Base-by-base conservation (phyloP, 352 stramenopile genomes). In the Globisporangium polare region DNA sequence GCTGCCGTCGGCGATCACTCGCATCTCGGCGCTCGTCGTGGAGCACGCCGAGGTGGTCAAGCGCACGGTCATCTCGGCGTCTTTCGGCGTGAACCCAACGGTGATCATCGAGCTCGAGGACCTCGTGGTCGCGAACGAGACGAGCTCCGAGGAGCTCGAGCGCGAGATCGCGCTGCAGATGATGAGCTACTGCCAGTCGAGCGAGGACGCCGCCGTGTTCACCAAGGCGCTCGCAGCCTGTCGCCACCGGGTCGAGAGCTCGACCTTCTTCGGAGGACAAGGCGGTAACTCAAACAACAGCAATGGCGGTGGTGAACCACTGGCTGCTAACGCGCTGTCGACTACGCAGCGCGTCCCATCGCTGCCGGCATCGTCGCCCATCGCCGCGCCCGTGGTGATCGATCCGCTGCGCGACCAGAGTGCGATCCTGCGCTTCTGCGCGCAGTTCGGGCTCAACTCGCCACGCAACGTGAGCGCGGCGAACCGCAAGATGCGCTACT, bases 51-150 rank as follows among this genome's bases (percentile, higher is more conserved):
- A 80, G 8, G 62, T 83, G 10, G 31, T 86, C 51, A 74, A 74
- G 58, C 74, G 77, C 6, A 70, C 77, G 5, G 69, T 82, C 26
- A 70, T 78, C 42, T 59, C 77, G 15, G 64, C 64, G 18, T 80
- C 72, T 13, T 86, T 86, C 55, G 77, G 70, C 1, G 67, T 74
- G 22, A 71, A 63, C 26, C 74, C 75, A 13, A 74, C 77, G 0
- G 65, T 78, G 24, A 58, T 83, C 35, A 74, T 86, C 24, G 73
- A 80, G 43, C 26, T 79, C 13, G 77, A 86, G 35, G 74, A 82
- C 17, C 24, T 67, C 18, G 49, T 83, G 3, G 53, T 76, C 5
- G 72, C 74, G n/a, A 80, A 78, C 39, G 72, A 83, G 53, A 77
- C 64, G 1, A 33, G 65, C 12, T 60, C 69, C 0, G 74, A 86